These are phyloP conservation scores for Aristolochia californica DNA, from an alignment of 164 flowering plant genomes.

Conservation along the genomic window DNA sequence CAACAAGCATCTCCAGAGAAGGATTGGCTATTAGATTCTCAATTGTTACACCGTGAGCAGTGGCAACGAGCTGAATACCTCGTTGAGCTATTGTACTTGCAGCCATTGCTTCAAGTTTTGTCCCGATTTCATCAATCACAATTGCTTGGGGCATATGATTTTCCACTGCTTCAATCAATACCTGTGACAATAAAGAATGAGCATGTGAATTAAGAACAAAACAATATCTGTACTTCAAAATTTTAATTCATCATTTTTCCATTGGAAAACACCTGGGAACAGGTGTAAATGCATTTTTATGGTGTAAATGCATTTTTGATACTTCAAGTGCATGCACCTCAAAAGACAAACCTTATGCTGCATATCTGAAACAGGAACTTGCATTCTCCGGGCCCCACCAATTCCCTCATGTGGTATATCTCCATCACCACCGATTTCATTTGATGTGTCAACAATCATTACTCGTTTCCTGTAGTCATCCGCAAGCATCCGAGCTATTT, in stretches of 20 bases:
- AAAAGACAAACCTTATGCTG: slow-evolving; percentile 81
- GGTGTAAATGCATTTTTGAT: too few species aligned
- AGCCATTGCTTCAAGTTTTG: slow-evolving; percentile 95
- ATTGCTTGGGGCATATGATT: slow-evolving; percentile 98
- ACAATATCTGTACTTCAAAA: too few species aligned
- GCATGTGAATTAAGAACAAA: too few species aligned
- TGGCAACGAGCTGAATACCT: slow-evolving; percentile 94
- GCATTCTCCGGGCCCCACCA: slow-evolving; percentile 92
- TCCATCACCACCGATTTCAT: slow-evolving; percentile 98
- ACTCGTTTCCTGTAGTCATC: slow-evolving; percentile 85
- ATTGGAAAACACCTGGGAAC: too few species aligned
- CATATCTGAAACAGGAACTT: slow-evolving; percentile 72
- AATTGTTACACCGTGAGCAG: slow-evolving; percentile 94
- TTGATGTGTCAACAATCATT: slow-evolving; percentile 96
- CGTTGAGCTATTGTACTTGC: slow-evolving; percentile 97
- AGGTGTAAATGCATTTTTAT: too few species aligned
- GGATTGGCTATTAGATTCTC: slow-evolving; percentile 87
- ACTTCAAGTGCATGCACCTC: too few species aligned
- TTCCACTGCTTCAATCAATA: slow-evolving; percentile 92
- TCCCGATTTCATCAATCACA: slow-evolving; percentile 95
- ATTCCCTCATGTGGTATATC: slow-evolving; percentile 97
- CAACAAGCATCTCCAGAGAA: slow-evolving; percentile 89
- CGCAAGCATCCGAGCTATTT: slow-evolving; percentile 92
- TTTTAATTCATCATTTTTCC: too few species aligned
- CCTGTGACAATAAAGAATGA: slow-evolving; percentile 35